Evolutionary conservation across 768 basidiomycete species (phyloP).

Genomic region (Podaxis mareebaensis): DNA sequence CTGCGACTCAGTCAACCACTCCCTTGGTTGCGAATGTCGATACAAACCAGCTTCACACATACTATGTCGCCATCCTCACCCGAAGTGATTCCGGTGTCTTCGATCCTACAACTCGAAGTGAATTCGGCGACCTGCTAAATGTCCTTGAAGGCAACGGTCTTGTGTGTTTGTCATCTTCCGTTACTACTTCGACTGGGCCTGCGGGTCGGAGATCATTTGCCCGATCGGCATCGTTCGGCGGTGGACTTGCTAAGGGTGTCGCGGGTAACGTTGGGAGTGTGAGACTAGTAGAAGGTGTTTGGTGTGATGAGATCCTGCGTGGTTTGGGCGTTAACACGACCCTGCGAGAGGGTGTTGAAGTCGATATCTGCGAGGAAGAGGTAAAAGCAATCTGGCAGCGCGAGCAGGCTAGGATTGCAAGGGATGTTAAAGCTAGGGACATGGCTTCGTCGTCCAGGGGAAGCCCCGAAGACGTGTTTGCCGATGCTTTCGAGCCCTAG

Average conservation of each 20-base stretch:
- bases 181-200: constrained; percentile 35
- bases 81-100: constrained; percentile 58
- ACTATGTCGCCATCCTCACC: constrained; percentile 60
- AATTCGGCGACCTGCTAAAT: constrained; percentile 71
- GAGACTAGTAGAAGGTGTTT: constrained; percentile 59
- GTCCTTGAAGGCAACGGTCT: constrained; percentile 77
- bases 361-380: constrained; percentile 48
- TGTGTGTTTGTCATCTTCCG: constrained; percentile 42
- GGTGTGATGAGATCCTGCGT: constrained; percentile 68
- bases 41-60: constrained; percentile 59
- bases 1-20: constrained; percentile 26
- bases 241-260: constrained; percentile 35
- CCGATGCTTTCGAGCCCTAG: constrained; percentile 20
- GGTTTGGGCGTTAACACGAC: constrained; percentile 55
- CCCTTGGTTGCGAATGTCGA: constrained; percentile 47
- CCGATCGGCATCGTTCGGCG: constrained; percentile 58
- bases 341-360: constrained; percentile 23
- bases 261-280: constrained; percentile 46
- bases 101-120: constrained; percentile 68
- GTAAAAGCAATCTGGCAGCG: constrained; percentile 22
- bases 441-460: constrained; percentile 1
- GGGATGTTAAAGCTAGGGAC: constrained; percentile 17
- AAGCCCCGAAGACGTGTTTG: constrained; percentile 17
- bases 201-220: constrained; percentile 53
- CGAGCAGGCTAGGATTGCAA: constrained; percentile 18